Conservation (phyloP, 2,329 filamentous ascomycete genomes). For the Allantophomopsis lycopodina region DNA sequence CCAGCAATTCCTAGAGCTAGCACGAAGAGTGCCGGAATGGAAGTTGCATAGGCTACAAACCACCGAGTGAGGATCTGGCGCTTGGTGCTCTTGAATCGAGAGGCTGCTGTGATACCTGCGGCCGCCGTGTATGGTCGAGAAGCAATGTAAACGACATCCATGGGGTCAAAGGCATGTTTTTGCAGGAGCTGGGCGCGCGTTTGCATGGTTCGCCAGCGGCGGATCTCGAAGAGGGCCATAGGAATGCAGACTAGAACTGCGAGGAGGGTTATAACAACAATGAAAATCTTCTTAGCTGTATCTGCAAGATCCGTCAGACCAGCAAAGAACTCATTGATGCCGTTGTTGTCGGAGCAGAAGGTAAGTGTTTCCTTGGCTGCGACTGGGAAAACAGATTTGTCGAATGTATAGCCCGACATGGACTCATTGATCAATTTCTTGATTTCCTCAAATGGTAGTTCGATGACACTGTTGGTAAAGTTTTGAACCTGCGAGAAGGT, state of each 20-base stretch:
- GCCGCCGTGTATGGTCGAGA: conserved; percentile 66
- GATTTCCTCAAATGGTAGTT: conserved; percentile 69
- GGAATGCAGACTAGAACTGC: conserved; percentile 63
- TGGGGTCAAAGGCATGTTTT: conserved; percentile 55
- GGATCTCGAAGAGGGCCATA: conserved; percentile 71
- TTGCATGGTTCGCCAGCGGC: conserved; percentile 61
- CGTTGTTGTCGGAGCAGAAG: conserved; percentile 80
- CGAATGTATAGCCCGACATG: conserved; percentile 63
- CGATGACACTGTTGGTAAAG: conserved; percentile 60
- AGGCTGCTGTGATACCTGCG: conserved; percentile 56
- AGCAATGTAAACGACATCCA: conserved; percentile 82
- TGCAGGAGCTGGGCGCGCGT: conserved; percentile 53
- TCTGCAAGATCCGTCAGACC: conserved; percentile 52
- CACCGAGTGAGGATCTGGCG: conserved; percentile 52
- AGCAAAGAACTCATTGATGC: conserved; percentile 74
- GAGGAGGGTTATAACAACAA: conserved; percentile 57
- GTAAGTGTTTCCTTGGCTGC: conserved; percentile 69
- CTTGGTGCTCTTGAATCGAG: conserved; percentile 43
- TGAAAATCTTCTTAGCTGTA: conserved; percentile 59
- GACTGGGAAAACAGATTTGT: conserved; percentile 65
- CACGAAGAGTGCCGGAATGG: conserved; percentile 53
- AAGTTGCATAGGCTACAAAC: conserved; percentile 56
- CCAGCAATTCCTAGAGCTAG: conserved; percentile 54
- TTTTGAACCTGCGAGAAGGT: conserved; percentile 76
- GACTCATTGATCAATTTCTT: conserved; percentile 58